These are phyloP conservation scores for Bisporella sp. DNA, from an alignment of 2,329 filamentous ascomycete species.

Conservation along the genomic window DNA sequence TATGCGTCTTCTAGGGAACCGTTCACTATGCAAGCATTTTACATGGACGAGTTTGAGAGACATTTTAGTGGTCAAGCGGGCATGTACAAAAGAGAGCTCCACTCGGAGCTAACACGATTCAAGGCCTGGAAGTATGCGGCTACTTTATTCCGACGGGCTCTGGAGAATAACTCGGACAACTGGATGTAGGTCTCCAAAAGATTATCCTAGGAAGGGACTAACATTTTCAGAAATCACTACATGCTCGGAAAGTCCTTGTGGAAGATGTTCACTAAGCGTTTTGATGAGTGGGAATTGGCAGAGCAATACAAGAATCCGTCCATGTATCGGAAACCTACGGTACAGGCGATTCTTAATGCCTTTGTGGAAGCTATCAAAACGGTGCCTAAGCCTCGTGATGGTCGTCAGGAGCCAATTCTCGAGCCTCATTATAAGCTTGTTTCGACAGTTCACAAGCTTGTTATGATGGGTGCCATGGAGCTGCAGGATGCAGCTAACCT, in stretches of 20 bases:
- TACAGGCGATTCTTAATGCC: constrained; percentile 45
- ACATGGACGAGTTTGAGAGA: constrained; percentile 51
- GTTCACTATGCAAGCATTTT: constrained; percentile 61
- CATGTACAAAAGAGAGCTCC: constrained; percentile 51
- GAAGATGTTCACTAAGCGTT: constrained; percentile 56
- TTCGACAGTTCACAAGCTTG: constrained; percentile 59
- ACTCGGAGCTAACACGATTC: constrained; percentile 49
- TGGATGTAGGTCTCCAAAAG: constrained; percentile 46
- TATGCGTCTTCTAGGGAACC: constrained; percentile 64
- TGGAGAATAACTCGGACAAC: constrained; percentile 49
- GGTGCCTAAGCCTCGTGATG: constrained; percentile 53
- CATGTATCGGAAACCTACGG: constrained; percentile 15
- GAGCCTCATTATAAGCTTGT: constrained; percentile 70
- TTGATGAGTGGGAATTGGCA: constrained; percentile 30
- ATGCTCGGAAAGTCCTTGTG: constrained; percentile 66
- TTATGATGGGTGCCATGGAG: constrained; percentile 28
- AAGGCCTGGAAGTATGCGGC: constrained; percentile 60
- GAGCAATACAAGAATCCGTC: constrained; percentile 7
- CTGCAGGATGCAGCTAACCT: constrained; percentile 27
- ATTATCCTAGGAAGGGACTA: constrained; percentile 10
- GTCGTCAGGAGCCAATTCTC: constrained; percentile 55
- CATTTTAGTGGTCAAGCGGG: constrained; percentile 48
- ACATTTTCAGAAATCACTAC: constrained; percentile 48
- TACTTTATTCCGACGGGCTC: constrained; percentile 51
- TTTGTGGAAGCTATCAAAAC: constrained; percentile 53